Conservation (phyloP, 352 stramenopile species). For the Labyrinthula sp. region DNA sequence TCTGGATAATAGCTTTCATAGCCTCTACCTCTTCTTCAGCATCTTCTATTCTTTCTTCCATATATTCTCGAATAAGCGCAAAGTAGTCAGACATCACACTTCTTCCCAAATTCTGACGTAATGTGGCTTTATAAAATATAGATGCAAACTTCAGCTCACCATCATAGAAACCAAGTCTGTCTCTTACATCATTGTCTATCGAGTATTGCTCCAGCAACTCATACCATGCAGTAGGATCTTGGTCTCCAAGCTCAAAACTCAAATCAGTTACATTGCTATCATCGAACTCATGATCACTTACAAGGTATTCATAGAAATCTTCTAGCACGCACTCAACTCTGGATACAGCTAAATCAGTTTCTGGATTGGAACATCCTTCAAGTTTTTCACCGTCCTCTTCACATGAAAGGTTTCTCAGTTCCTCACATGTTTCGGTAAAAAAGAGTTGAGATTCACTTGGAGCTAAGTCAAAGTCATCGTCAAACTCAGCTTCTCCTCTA, state of each 20-base stretch:
- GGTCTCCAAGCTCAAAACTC: too few relatives aligned
- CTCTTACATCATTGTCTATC: slow-evolving; percentile 2
- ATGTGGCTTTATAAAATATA: slow-evolving; percentile 15
- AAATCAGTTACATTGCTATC: too few relatives aligned
- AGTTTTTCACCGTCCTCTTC: slow-evolving; percentile 1
- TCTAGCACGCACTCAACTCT: slow-evolving; percentile 13
- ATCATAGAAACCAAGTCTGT: slow-evolving; percentile 30
- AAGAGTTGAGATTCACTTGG: slow-evolving; percentile 2
- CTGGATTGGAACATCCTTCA: not conserved
- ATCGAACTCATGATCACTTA: not conserved
- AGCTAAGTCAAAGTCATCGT: slow-evolving; percentile 25
- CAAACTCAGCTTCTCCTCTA: slow-evolving; percentile 24
- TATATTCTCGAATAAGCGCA: slow-evolving; percentile 20
- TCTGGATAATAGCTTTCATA: slow-evolving; percentile 21
- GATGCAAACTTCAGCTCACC: slow-evolving; percentile 32
- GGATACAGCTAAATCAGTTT: too few relatives aligned
- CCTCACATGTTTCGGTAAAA: slow-evolving; percentile 7
- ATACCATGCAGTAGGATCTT: too few relatives aligned
- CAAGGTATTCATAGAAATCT: slow-evolving; percentile 11
- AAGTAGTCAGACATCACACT: slow-evolving; percentile 29
- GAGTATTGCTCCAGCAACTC: too few relatives aligned
- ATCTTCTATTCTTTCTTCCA: slow-evolving; percentile 1
- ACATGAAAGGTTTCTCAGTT: slow-evolving; percentile 5
- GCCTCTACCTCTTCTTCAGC: slow-evolving; percentile 1
- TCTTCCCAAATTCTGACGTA: slow-evolving; percentile 19